Evolutionary conservation across 2,329 filamentous ascomycete species (phyloP).

Genomic region (Penicillium sp.): DNA sequence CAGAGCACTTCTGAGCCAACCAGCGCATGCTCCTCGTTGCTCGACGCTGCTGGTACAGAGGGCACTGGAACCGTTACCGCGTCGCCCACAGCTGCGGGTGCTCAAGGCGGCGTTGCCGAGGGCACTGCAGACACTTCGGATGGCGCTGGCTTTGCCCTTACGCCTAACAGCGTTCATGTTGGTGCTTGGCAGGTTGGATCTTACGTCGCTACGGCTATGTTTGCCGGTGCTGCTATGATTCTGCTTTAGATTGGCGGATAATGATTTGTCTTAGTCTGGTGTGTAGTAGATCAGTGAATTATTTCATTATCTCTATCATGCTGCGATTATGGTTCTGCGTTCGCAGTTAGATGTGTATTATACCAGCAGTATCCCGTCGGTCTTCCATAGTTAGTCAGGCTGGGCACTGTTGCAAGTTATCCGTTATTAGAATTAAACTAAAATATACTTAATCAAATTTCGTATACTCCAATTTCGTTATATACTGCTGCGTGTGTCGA

Average conservation of each 20-base stretch:
- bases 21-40: conserved; percentile 40
- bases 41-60: conserved; percentile 43
- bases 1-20: conserved; percentile 37
- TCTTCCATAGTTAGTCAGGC: neutral
- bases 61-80: conserved; percentile 45
- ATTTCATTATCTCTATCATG: neutral
- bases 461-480: too few relatives aligned
- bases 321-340: neutral
- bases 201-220: conserved; percentile 44
- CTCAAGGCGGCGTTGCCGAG: conserved; percentile 12
- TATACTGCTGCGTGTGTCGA: too few relatives aligned
- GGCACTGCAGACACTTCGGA: conserved; percentile 28
- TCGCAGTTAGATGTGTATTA: neutral
- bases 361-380: neutral
- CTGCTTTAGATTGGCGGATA: conserved; percentile 38
- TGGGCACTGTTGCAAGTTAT: neutral
- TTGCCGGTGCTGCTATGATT: conserved; percentile 50
- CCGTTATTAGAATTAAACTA: neutral
- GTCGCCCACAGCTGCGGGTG: conserved; percentile 33
- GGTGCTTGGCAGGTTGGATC: conserved; percentile 43
- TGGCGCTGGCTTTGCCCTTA: conserved; percentile 34
- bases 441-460: neutral
- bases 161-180: conserved; percentile 35
- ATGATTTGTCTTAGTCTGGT: neutral
- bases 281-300: neutral